Evolutionary conservation across 257 asterid species (phyloP), one percentile per base, ranked within the genome.

Genomic region (Fraxinus pennsylvanica): DNA sequence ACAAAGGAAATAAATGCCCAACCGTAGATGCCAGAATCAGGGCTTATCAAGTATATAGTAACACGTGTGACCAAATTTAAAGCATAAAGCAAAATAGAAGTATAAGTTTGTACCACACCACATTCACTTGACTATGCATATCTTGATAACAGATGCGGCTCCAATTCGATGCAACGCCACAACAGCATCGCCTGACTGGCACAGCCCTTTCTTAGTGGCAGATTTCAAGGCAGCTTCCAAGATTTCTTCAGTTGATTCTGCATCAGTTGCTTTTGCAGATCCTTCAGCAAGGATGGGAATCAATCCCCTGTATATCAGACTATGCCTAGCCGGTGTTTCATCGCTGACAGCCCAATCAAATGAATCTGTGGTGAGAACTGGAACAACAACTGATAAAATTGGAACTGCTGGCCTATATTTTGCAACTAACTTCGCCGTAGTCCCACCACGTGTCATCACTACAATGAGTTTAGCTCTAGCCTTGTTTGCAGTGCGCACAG

Each of bases 361-460:
- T 0, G 90, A 85, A 72, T 92, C 95, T 0, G 92, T 91, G 4
- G 91, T 89, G 39, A 91, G 43, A 8, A 91, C 85, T 0, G 97
- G 97, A 65, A 92, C 97, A 22, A 92, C 97, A 77, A 92, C 97
- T 0, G 97, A 92, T 33, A 92, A 69, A 74, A 93, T 87, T 3
- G 97, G 97, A 38, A 93, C 97, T 0, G 94, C 94, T 0, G 97
- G 97, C 65, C 97, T 72, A 19, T 93, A 93, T 90, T 93, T 93
- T 45, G 97, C 97, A 6, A 91, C 97, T 72, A 93, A 52, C 85
- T 89, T 93, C n/a, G 97, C 97, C 0, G 97, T 93, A 0, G 89
- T 84, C 78, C 97, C 97, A 1, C 97, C 97, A 6, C 97, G 94
- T 32, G 97, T 93, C 85, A 93, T 63, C 81, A 93, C 97, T 0